Conservation (phyloP, 768 basidiomycete genomes). For the Paxillus involutus region DNA sequence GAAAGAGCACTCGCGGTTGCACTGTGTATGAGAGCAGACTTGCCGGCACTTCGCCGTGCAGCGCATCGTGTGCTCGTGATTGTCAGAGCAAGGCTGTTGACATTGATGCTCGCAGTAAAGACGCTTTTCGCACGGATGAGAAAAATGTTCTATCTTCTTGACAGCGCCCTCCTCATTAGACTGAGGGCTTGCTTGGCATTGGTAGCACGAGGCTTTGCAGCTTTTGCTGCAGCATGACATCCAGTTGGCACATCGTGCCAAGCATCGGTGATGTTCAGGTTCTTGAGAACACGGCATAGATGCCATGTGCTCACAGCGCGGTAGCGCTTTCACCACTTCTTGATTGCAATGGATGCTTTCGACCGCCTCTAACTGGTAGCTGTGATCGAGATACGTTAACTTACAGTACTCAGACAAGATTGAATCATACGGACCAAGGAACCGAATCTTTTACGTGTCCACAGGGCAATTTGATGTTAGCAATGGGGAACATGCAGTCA, state of each 20-base stretch:
- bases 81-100: constrained; percentile 43
- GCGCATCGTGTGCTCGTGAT: constrained; percentile 46
- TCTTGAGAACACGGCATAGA: constrained; percentile 48
- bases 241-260: constrained; percentile 37
- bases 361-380: constrained; percentile 46
- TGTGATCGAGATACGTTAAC: constrained; percentile 21
- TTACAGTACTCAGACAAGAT: not conserved
- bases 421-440: constrained; percentile 43
- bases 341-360: constrained; percentile 42
- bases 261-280: constrained; percentile 40
- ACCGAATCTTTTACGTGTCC: constrained; percentile 47
- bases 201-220: constrained; percentile 49
- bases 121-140: constrained; percentile 49
- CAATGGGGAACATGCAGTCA: constrained; percentile 47
- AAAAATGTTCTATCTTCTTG: constrained; percentile 35
- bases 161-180: constrained; percentile 3
- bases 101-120: constrained; percentile 62
- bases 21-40: constrained; percentile 52
- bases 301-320: constrained; percentile 54
- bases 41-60: constrained; percentile 55
- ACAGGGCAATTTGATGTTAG: constrained; percentile 53
- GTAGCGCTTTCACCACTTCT: constrained; percentile 43
- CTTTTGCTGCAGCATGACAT: constrained; percentile 54
- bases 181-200: constrained; percentile 39
- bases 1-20: constrained; percentile 45